These are phyloP conservation scores for Chaetomidium leptoderma DNA, from an alignment of 495 filamentous ascomycete genomes.

Conservation along the genomic window DNA sequence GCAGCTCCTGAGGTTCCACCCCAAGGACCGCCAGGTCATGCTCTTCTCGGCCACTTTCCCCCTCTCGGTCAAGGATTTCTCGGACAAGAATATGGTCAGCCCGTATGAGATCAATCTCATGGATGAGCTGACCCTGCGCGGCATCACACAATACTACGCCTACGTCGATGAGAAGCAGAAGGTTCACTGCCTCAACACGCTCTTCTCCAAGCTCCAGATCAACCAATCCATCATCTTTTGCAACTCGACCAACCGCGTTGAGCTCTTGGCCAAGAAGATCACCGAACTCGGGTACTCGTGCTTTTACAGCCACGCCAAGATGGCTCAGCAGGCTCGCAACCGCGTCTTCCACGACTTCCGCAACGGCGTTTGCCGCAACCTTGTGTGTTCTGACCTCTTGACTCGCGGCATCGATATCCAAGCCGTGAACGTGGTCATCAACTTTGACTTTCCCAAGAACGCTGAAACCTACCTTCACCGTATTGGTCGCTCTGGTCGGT, in stretches of 20 bases:
- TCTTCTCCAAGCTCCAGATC: conserved; percentile 98
- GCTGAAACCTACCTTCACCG: conserved; percentile 98
- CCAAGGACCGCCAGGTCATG: conserved; percentile 97
- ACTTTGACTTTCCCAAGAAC: conserved; percentile 99
- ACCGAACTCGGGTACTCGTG: conserved; percentile 98
- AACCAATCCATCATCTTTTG: conserved; percentile 99
- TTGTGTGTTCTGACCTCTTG: conserved; percentile 95
- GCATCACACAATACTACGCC: conserved; percentile 98
- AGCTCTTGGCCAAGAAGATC: conserved; percentile 97
- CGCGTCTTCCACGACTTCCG: conserved; percentile 99
- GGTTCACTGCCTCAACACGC: conserved; percentile 96
- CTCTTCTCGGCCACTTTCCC: conserved; percentile 98
- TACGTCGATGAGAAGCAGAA: conserved; percentile 99
- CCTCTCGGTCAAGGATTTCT: conserved; percentile 91
- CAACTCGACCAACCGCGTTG: conserved; percentile 97
- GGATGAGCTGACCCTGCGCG: conserved; percentile 96
- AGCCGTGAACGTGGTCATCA: conserved; percentile 99
- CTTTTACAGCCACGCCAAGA: conserved; percentile 98
- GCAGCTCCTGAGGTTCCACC: conserved; percentile 86
- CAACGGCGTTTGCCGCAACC: conserved; percentile 93
- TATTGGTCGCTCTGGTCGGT: conserved; percentile 94
- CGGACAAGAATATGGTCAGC: conserved; percentile 92
- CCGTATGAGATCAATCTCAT: conserved; percentile 99
- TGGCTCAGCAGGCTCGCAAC: conserved; percentile 97
- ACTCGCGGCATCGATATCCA: conserved; percentile 99